These are phyloP conservation scores for Rhodotorula babjevae DNA, from an alignment of 768 basidiomycete genomes.

Conservation along the genomic window DNA sequence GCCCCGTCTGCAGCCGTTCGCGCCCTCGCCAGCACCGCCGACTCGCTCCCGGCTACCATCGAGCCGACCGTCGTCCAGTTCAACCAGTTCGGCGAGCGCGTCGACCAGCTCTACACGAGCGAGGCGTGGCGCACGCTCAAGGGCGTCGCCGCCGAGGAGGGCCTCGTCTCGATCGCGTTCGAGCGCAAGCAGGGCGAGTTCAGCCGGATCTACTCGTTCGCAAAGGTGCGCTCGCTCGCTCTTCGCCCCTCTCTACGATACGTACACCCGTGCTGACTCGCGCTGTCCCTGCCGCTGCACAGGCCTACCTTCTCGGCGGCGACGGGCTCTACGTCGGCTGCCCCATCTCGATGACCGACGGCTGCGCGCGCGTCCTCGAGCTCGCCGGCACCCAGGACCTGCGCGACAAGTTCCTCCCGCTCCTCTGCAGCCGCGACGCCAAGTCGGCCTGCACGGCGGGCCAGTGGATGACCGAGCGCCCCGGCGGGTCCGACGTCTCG, in stretches of 20 bases:
- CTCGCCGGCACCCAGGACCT: constrained; percentile 59
- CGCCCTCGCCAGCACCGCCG: not conserved
- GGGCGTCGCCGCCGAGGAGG: constrained; percentile 60
- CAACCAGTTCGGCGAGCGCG: constrained; percentile 64
- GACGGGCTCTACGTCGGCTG: constrained; percentile 61
- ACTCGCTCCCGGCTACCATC: constrained; percentile 46
- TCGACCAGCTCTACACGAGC: constrained; percentile 64
- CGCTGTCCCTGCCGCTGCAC: not conserved
- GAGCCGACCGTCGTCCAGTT: constrained; percentile 57
- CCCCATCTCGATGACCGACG: constrained; percentile 75
- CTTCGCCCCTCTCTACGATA: constrained; percentile 38
- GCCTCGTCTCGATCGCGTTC: constrained; percentile 42
- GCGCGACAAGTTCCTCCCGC: constrained; percentile 58
- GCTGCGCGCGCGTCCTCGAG: constrained; percentile 68
- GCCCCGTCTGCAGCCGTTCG: not conserved
- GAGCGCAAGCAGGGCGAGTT: constrained; percentile 54
- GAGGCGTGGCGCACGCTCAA: constrained; percentile 71
- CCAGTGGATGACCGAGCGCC: constrained; percentile 57
- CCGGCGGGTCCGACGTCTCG: constrained; percentile 58
- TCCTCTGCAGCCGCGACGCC: constrained; percentile 61
- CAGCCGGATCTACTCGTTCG: constrained; percentile 63
- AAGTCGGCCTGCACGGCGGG: constrained; percentile 63
- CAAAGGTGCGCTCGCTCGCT: constrained; percentile 49
- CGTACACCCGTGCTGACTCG: not conserved
- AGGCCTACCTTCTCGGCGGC: constrained; percentile 53